A percentile compares a stretch with the other conserved stretches of the same genome.
These are phyloP conservation scores for Cymbopogon flexuosus DNA, from an alignment of 202 grass and related monocot genomes.

Conservation along the genomic window DNA sequence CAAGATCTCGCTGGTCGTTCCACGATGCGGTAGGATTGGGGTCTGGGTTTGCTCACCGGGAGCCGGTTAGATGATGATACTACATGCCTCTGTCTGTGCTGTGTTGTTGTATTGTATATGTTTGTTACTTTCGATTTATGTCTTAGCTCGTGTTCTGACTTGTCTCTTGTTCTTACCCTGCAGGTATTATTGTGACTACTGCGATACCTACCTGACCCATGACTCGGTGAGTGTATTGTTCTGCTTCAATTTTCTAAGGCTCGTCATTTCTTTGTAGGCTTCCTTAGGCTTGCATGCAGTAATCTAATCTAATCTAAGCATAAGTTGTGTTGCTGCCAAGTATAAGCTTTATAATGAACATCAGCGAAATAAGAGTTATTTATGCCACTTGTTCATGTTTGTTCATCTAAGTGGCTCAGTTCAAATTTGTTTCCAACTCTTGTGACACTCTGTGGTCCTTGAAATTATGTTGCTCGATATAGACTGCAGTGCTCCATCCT, in stretches of 20 bases:
- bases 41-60: background rate
- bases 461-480: background rate
- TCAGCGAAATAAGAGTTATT: background rate
- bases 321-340: background rate
- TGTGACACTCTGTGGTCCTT: background rate
- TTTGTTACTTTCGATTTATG: background rate
- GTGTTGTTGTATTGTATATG: background rate
- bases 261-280: background rate
- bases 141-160: background rate
- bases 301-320: background rate
- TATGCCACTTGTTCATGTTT: background rate
- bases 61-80: background rate
- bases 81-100: background rate
- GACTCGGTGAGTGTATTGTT: slow-evolving; percentile 62
- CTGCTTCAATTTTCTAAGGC: background rate
- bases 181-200: slow-evolving; percentile 98
- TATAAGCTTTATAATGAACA: background rate
- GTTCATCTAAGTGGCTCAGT: background rate
- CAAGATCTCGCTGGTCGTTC: background rate
- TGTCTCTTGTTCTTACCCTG: slow-evolving; percentile 18
- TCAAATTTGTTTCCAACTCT: background rate
- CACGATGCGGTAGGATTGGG: background rate
- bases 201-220: slow-evolving; percentile 95
- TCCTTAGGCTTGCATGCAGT: background rate
- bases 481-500: background rate